These are phyloP conservation scores for Prunus davidiana DNA, from an alignment of 306 rosid genomes.

Conservation along the genomic window DNA sequence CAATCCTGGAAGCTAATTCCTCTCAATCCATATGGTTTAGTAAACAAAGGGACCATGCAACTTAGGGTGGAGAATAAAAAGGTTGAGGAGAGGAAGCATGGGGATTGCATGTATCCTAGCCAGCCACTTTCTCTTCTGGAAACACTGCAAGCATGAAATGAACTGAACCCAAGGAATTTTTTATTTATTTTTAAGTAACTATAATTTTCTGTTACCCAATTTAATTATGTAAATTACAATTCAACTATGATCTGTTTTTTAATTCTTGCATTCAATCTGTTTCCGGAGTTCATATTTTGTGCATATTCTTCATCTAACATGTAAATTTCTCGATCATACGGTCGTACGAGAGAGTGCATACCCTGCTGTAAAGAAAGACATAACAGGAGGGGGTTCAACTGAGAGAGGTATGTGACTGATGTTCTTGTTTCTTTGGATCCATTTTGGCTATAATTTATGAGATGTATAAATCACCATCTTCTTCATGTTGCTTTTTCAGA, in stretches of 20 bases:
- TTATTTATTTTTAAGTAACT: too few relatives aligned
- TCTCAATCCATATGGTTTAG: not conserved
- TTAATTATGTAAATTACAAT: too few relatives aligned
- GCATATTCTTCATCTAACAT: not conserved
- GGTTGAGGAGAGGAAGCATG: not conserved
- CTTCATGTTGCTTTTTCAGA: constrained; percentile 34
- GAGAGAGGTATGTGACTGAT: constrained; percentile 42
- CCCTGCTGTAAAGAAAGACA: constrained; percentile 27
- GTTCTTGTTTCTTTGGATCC: not conserved
- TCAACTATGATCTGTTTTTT: not conserved
- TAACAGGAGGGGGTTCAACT: constrained; percentile 11
- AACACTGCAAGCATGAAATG: not conserved
- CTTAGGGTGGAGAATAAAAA: not conserved
- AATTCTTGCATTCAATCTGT: too few relatives aligned
- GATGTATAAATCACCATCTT: not conserved
- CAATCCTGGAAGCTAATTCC: too few relatives aligned
- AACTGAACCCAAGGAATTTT: too few relatives aligned
- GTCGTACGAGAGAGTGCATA: constrained; percentile 40
- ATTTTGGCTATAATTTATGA: not conserved
- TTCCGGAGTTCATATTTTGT: not conserved
- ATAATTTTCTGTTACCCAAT: too few relatives aligned
- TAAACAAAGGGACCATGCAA: not conserved
- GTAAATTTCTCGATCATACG: not conserved
- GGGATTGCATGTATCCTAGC: not conserved
- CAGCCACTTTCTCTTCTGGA: not conserved